Evolutionary conservation across 495 filamentous ascomycete genomes (phyloP).

Genomic region (Penicillium lagena): DNA sequence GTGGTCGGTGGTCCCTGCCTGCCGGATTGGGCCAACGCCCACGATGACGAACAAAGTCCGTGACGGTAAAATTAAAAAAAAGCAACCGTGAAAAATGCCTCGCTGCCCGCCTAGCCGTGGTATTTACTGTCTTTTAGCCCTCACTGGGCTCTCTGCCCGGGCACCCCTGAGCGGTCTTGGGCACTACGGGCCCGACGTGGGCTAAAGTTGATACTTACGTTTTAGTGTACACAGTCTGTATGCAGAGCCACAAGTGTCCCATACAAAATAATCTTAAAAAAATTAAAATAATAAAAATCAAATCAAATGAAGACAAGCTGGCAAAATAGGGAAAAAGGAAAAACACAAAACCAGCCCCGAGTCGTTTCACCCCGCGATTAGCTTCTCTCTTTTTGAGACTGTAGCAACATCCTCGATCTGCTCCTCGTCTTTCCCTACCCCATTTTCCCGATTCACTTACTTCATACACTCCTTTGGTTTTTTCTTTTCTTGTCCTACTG

Average conservation of each 20-base stretch:
- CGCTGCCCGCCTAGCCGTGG: too few relatives aligned
- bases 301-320: slow-evolving; percentile 8
- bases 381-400: slow-evolving; percentile 22
- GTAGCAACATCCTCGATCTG: slow-evolving; percentile 16
- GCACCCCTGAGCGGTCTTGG: too few relatives aligned
- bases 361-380: slow-evolving; percentile 37
- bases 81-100: background rate
- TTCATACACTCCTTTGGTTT: slow-evolving; percentile 24
- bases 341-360: slow-evolving; percentile 15
- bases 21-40: slow-evolving; percentile 1
- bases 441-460: slow-evolving; percentile 10
- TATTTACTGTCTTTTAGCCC: too few relatives aligned
- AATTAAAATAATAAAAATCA: slow-evolving; percentile 10
- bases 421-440: slow-evolving; percentile 6
- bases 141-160: too few relatives aligned
- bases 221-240: slow-evolving; percentile 20
- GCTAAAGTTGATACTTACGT: slow-evolving; percentile 19
- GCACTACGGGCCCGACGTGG: too few relatives aligned
- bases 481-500: slow-evolving; percentile 15
- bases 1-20: slow-evolving; percentile 8
- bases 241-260: slow-evolving; percentile 16
- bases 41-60: too few relatives aligned
- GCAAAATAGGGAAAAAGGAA: slow-evolving; percentile 6
- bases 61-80: background rate
- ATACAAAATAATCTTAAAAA: background rate